Evolutionary conservation across 2,329 filamentous ascomycete genomes (phyloP), one percentile per base, ranked within the genome.

Genomic region (Fusarium sp.): DNA sequence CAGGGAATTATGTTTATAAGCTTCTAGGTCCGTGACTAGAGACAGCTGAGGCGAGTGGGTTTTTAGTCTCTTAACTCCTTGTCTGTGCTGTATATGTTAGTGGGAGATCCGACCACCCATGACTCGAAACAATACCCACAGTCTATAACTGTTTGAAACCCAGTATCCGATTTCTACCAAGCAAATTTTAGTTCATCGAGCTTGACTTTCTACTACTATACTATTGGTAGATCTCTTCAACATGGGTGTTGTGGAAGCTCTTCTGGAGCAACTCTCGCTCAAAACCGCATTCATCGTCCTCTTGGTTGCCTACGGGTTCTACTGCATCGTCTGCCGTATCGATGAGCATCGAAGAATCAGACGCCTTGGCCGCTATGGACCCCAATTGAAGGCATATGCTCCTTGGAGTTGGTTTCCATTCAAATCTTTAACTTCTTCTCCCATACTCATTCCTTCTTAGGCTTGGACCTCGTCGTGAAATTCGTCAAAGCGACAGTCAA

Each of bases 381-480:
- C 77, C 7, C 68, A 43, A 24, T 55, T 85, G 13, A 72, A 63
- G 23, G 76, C 78, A 49, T 80, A 75, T 58, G 38, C 82, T 9
- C 87, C 87, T 2, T 81, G 82, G 42, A 83, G 86, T 88, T 71
- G 73, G 80, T 65, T 35, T 20, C 6, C n/a, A 12, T 23, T 38
- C 18, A 33, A 16, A n/a, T 23, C 28, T 13, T 24, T 24, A 18
- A 18, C 23, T 21, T 21, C 21, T 16, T 15, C 4, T n/a, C 41
- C 18, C 39, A 55, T 41, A 38, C 47, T 56, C 21, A 62, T 18
- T 50, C 18, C 23, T 44, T 26, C n/a, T 8, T 26, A 78, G 92
- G 90, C 46, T 68, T 94, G 41, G 91, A 92, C 69, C 82, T 93
- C 63, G 80, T 94, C 31, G 83, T 81, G 72, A 76, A 79, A n/a